Evolutionary conservation across 257 asterid species (phyloP), one percentile per base, ranked within the genome.

Genomic region (Solanum megistacrolobum): DNA sequence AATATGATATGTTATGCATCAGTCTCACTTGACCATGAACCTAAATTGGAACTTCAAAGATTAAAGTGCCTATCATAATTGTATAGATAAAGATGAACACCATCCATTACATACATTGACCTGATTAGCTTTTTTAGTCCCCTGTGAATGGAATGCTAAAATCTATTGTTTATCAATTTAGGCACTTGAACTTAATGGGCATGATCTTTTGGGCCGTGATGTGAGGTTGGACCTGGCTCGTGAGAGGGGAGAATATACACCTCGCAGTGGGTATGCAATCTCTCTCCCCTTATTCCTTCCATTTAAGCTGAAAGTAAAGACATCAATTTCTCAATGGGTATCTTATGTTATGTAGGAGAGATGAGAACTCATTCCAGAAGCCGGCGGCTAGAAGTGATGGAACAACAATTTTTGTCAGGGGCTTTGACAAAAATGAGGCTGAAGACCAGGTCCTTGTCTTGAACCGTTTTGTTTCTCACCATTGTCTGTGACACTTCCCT

Each of bases 101-200:
- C 13, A 27, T 27, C 41, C 5, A 29, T 48, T 79, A 27, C 20
- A 46, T 79, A 27, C 29, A 46, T 29, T 82, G 43, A 82, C 31
- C 21, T 82, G 68, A 20, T 29, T 81, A 5, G 85, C 32, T 82
- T 82, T 48, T 41, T 48, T 9, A 8, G 35, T 52, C 71, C 18
- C 31, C 20, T 29, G 23, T 34, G 43, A 13, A 48, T 52, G 86
- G 46, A 82, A 46, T 31, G 31, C 31, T 31, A 52, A 31, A 31
- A 52, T 82, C 12, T 20, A 6, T 52, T 82, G 18, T 48, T 58
- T 7, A 58, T 83, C 29, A 36, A 73, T 78, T 71, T 89, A 96
- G 98, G 99, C 97, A n/a, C 87, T 93, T 6, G 93, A 92, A 81
- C 52, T 93, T 88, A 95, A 96, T 89, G 99, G 99, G 27, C 74